Evolutionary conservation across 805 yeast genomes (phyloP), one percentile per base, ranked within the genome.

Genomic region (Starmerella sp.): DNA sequence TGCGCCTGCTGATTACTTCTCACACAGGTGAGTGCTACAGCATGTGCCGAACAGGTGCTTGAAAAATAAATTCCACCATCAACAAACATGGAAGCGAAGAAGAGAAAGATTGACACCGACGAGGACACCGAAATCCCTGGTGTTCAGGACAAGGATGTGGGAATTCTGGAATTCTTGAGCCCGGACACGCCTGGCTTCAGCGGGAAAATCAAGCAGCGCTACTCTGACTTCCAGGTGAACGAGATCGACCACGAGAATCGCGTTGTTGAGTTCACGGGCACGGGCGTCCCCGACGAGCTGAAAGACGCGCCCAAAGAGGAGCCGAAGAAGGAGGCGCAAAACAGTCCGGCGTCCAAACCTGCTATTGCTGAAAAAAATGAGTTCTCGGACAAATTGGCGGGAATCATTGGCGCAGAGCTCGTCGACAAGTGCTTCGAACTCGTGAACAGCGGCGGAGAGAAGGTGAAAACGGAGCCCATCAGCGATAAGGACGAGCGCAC

Each of bases 221-320:
- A 89, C 69, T 83, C 95, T 11, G 99, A 93, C 67, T 93, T 93
- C 67, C 76, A 87, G 66, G 99, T 93, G 46, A 87, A 89, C 69
- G 99, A 93, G 69, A 84, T 93, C 54, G 84, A 76, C 57, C 62
- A 70, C 34, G 71, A 78, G 28, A 95, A 86, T 0, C 70, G 78
- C 1, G 95, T 89, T 1, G 77, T 90, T 11, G 90, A 83, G 67
- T 73, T 93, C 58, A 67, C 71, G 9, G 10, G 11, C 14, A 46
- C 49, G 4, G 15, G 15, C 4, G 30, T 46, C 8, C 30, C 39
- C n/a, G 49, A 34, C 13, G n/a, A 15, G 7, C 30, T 17, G 30
- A n/a, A 15, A 30, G 47, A 43, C 1, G n/a, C 30, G 11, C 47
- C 47, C 7, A 22, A 22, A 22, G 22, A 22, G 22, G 29, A 6